Conservation (phyloP, 148 eudicot species). For the Selenicereus undatus region DNA sequence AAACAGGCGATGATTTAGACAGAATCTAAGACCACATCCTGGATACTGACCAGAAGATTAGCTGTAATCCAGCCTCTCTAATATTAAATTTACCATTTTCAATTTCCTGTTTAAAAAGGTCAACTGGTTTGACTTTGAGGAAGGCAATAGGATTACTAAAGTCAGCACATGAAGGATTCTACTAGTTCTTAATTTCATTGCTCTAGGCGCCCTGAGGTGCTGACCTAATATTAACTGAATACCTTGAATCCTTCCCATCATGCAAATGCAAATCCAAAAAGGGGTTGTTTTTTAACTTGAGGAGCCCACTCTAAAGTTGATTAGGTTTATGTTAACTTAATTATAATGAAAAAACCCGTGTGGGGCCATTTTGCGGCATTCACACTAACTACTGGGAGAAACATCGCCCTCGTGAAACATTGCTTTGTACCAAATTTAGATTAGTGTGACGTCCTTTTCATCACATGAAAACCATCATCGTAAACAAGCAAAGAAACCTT, state of each 20-base stretch:
- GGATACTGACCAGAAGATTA: background rate
- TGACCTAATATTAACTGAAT: background rate
- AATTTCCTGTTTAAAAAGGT: background rate
- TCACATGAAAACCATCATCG: background rate
- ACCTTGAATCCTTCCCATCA: background rate
- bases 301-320: background rate
- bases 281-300: background rate
- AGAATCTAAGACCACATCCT: background rate
- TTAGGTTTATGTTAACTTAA: background rate
- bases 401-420: constrained; percentile 11
- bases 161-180: background rate
- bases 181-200: background rate
- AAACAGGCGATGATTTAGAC: background rate
- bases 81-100: background rate
- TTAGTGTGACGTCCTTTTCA: constrained; percentile 10
- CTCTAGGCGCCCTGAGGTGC: background rate
- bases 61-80: background rate
- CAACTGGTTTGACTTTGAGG: background rate
- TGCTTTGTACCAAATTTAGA: constrained; percentile 22
- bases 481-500: background rate
- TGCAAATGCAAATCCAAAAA: background rate
- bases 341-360: background rate
- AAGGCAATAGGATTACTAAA: background rate
- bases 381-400: constrained; percentile 14
- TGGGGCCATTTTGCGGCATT: constrained; percentile 1